Evolutionary conservation across 805 yeast species (phyloP), one percentile per base, ranked within the genome.

Genomic region (Scheffersomyces amazonensis): DNA sequence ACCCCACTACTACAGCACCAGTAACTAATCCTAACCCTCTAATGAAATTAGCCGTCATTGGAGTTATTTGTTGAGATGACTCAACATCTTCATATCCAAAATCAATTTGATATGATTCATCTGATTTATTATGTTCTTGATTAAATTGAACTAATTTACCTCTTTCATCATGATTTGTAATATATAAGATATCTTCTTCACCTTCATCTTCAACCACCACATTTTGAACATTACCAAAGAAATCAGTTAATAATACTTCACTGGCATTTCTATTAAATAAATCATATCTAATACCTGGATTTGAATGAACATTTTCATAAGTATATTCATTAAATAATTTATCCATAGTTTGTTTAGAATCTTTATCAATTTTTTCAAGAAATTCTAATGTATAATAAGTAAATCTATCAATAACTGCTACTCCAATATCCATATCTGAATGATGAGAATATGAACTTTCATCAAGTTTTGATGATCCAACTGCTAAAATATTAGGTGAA

Each of bases 371-470:
- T 28, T 75, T 71, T 63, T 91, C 99, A 53, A 93, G 72, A 55
- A 82, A 93, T 41, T 89, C 96, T 49, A 93, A 72, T 37, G 88
- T 90, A 62, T 79, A 88, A 60, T 89, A 90, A 0, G 99, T 93
- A 66, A 93, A 93, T 51, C 99, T 71, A 60, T 93, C 99, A 53
- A 93, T 93, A 10, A 93, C 96, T 0, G 99, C 97, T 36, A 93
- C 98, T 6, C 99, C 99, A 34, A 93, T 80, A 53, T 91, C 97
- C 32, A 84, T 78, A 58, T 93, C 99, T 1, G 97, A 87, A 59
- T 88, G 96, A 54, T 93, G 98, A 1, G 97, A 89, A 56, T 89
- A 93, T 2, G 96, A 87, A 35, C 91, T 81, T 62, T 93, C 96
- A 39, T 84, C 96, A 6, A 87, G 46, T 47, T 76, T 84, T 8